phyloP scores from a whole-genome alignment of 2,329 filamentous ascomycete genomes.

The Alternaria ventricosa region DNA sequence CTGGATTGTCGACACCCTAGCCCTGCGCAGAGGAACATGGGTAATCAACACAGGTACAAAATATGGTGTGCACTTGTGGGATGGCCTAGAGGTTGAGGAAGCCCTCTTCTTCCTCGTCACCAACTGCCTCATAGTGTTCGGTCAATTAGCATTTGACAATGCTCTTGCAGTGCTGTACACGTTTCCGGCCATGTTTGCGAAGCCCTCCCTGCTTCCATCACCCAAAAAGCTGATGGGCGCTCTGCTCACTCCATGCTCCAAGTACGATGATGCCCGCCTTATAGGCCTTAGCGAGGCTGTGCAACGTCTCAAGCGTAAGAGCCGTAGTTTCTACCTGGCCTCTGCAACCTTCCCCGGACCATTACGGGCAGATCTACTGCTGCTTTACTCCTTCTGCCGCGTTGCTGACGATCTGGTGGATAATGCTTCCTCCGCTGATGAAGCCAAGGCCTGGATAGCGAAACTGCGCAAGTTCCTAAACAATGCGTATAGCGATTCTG shows the following conservation, averaged over 20 bases:
- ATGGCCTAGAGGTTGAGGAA: slow-evolving; percentile 74
- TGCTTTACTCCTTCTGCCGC: slow-evolving; percentile 76
- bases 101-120: slow-evolving; percentile 75
- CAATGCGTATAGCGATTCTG: slow-evolving; percentile 53
- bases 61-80: slow-evolving; percentile 67
- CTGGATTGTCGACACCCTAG: slow-evolving; percentile 74
- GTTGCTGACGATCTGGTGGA: slow-evolving; percentile 77
- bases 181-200: slow-evolving; percentile 65
- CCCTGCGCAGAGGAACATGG: slow-evolving; percentile 73
- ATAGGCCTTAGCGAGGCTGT: slow-evolving; percentile 66
- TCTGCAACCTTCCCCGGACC: slow-evolving; percentile 72
- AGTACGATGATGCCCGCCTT: slow-evolving; percentile 66
- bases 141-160: slow-evolving; percentile 72
- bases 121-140: slow-evolving; percentile 73
- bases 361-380: slow-evolving; percentile 70
- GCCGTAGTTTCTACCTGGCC: slow-evolving; percentile 75
- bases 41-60: slow-evolving; percentile 73
- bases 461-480: slow-evolving; percentile 66
- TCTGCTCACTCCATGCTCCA: slow-evolving; percentile 55
- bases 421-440: slow-evolving; percentile 60
- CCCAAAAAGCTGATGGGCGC: slow-evolving; percentile 60
- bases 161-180: slow-evolving; percentile 69
- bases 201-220: slow-evolving; percentile 57
- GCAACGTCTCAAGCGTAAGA: slow-evolving; percentile 65
- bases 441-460: slow-evolving; percentile 65